Evolutionary conservation across 1,139 yeast species (phyloP), one percentile per base, ranked within the genome.

Genomic region (Williopsis jadinii): DNA sequence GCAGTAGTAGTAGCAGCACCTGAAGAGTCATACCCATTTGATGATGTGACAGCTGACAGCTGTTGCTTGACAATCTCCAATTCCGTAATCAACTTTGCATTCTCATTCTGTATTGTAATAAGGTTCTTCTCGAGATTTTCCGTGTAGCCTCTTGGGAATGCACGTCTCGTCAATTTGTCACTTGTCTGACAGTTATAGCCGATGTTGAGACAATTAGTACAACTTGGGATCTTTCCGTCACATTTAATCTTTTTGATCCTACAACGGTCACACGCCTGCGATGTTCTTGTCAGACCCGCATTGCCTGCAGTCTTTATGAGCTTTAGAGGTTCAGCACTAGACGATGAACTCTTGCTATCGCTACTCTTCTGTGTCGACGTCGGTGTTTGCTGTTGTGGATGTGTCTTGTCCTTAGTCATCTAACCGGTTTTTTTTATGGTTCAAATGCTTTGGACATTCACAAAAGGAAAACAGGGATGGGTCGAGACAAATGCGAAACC

Each of bases 251-350:
- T 84, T 52, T 84, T 80, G 49, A 82, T 73, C 41, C 92, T 66
- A 54, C 94, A 84, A 35, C 94, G 66, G 59, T 84, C 92, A 63
- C 94, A 84, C 4, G 92, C 92, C 58, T 83, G 92, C 2, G 84
- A 75, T 3, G 81, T 81, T 49, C 84, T 54, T 10, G 67, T 56
- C 37, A 47, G 40, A 8, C 50, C 50, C 6, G 39, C 41, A 34
- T 43, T 52, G 8, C 52, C 53, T 11, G 45, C 38, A 12, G 53
- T 39, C 39, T 51, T 55, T 41, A 55, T 55, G 14, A 55, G 52
- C 38, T 53, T 53, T n/a, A 45, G 37, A 11, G 41, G 38, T 34
- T 39, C 41, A 11, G 11, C 30, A 19, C 24, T 19, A 4, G 6
- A 19, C 24, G 24, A 4, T 19, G 24, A 19, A 19, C 24, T 19